Evolutionary conservation across 2,329 filamentous ascomycete genomes (phyloP), one percentile per base, ranked within the genome.

Genomic region (Herpomyces periplanetae): DNA sequence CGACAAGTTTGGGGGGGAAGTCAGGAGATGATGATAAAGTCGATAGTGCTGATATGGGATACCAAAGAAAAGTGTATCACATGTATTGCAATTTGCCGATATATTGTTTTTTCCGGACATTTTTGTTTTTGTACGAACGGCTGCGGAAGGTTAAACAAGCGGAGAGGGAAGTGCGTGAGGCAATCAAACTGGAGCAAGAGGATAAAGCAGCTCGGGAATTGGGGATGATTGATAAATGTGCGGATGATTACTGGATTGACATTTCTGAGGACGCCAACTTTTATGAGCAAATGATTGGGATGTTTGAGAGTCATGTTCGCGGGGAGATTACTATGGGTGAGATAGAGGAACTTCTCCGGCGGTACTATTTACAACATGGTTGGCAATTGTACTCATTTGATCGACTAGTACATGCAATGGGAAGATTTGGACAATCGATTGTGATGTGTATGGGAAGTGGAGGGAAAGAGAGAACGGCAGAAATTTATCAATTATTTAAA

Each of bases 381-480:
- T 96, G 75, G 63, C 69, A 71, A 31, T 42, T 91, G 15, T 96
- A 91, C 42, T 73, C 68, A 3, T 59, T 91, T 26, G 68, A 84
- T 32, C 73, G 85, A 34, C 55, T 88, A 12, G 52, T 91, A 20
- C 59, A 58, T 32, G 62, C 62, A 1, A 52, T 88, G 15, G 62
- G 63, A 23, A 63, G 71, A 22, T 61, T 73, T 23, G 69, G 64
- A 10, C 49, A 71, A 8, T 53, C 53, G n/a, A 71, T 85, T 35
- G 65, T 73, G 32, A 71, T 59, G 30, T 55, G 55, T 3, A n/a
- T n/a, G n/a, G n/a, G n/a, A n/a, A 80, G 96, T 30, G 10, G 10
- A 9, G 50, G 55, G 17, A 87, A 87, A 41, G 80, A 96, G 34
- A 85, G 80, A 48, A 87, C 68, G 14, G 57, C 64, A 3, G 73